Base-by-base conservation (phyloP, 257 asterid genomes). In the Primulina huaijiensis region DNA sequence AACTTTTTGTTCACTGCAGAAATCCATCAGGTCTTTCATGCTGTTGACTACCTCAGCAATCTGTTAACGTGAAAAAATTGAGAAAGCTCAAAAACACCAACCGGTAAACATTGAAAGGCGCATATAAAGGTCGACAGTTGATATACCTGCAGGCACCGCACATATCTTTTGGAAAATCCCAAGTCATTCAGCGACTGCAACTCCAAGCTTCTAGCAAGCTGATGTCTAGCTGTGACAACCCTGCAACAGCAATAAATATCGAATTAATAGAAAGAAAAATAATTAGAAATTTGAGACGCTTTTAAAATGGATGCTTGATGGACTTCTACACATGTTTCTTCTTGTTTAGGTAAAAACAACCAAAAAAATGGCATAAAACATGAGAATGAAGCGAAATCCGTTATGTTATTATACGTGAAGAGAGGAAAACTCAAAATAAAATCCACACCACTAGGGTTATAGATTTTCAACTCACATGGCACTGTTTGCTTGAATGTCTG, bases 1-100 rank as follows among this genome's bases (percentile, higher is more conserved):
- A 60, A 74, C 79, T 78, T 91, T 89, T 20, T 85, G 90, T 19
- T 79, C 85, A 69, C 83, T 88, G 85, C 98, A 83, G 76, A 86
- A 91, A 72, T 89, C 95, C 97, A 91, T 94, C 84, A 94, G 73
- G 80, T 85, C 96, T 76, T 92, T 94, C 99, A 91, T 94, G 89
- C 95, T 88, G 80, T 85, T 91, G 77, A 91, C 98, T 40, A 91
- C 98, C 83, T 94, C 98, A 55, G 99, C 90, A 70, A 94, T 93
- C 99, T 93, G 83, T 69, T 71, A 31, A 74, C 61, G 75, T 29
- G 23, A 70, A 31, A 27, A 65, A 50, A 14, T 17, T 73, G 30
- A 76, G 78, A 65, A 58, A 56, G 68, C 62, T 17, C 2, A 21
- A 58, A 37, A 11, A 65, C 55, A 50, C 57, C 57, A n/a, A 60